Conservation (phyloP, 352 stramenopile genomes). For the Phytophthora melonis region DNA sequence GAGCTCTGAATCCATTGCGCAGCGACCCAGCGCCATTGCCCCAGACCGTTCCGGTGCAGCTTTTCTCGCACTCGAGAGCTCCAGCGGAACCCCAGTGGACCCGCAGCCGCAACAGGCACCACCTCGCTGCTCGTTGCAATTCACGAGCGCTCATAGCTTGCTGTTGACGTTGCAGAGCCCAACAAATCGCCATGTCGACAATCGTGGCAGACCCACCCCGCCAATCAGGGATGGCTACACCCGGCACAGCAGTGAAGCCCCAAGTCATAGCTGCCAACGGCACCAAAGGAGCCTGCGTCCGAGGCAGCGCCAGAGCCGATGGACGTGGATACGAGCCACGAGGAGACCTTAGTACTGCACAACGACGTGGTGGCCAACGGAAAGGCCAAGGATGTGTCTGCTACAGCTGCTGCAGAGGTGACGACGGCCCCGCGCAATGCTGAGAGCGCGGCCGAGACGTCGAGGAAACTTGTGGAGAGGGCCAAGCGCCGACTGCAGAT, state of each 20-base stretch:
- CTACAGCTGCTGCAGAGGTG: constrained; percentile 3
- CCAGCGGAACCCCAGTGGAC: constrained; percentile 25
- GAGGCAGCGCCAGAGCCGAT: constrained; percentile 19
- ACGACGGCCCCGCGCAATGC: constrained; percentile 11
- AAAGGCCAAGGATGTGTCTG: constrained; percentile 13
- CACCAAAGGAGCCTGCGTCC: constrained; percentile 20
- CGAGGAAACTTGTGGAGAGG: constrained; percentile 44
- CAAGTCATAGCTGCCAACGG: constrained; percentile 11
- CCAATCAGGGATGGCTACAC: constrained; percentile 41
- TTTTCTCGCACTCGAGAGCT: constrained; percentile 14
- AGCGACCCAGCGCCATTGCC: constrained; percentile 16
- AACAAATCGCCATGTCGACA: constrained; percentile 37
- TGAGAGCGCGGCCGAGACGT: constrained; percentile 37
- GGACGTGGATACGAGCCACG: constrained; percentile 28
- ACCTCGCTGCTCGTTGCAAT: constrained; percentile 7
- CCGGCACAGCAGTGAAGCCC: constrained; percentile 21
- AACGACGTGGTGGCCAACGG: constrained; percentile 16
- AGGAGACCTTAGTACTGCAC: constrained; percentile 1
- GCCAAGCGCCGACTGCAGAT: constrained; percentile 57
- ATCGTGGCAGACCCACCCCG: constrained; percentile 36
- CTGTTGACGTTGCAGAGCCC: constrained; percentile 1
- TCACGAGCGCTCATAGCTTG: neutral
- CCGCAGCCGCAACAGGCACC: constrained; percentile 9
- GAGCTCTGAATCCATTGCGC: constrained; percentile 31
- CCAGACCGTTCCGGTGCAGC: constrained; percentile 16